Evolutionary conservation across 1,139 yeast species (phyloP).

Genomic region (Kodamaea alishanica): DNA sequence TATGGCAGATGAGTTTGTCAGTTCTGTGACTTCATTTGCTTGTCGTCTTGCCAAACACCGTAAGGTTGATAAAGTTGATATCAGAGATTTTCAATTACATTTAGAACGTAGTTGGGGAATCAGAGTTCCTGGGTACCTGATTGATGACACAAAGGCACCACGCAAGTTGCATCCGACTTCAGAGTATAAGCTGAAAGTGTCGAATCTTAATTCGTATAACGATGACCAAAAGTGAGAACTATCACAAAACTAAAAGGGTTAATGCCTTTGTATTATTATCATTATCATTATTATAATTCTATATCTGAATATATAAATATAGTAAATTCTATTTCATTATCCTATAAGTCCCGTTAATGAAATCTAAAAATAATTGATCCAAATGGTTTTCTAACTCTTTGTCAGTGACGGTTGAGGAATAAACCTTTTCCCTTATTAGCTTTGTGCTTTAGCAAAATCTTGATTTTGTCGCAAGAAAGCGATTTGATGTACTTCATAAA

Average conservation of each 20-base stretch:
- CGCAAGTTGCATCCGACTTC: conserved; percentile 77
- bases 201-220: not conserved
- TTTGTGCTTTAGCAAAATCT: conserved; percentile 49
- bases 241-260: not conserved
- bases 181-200: conserved; percentile 40
- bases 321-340: conserved; percentile 5
- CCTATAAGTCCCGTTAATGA: conserved; percentile 17
- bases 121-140: conserved; percentile 84
- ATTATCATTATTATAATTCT: conserved; percentile 4
- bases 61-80: conserved; percentile 80
- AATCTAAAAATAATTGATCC: conserved; percentile 17
- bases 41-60: conserved; percentile 94
- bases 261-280: not conserved
- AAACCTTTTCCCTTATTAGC: conserved; percentile 46
- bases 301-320: not conserved
- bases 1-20: conserved; percentile 92
- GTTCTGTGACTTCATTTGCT: conserved; percentile 86
- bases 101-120: conserved; percentile 95
- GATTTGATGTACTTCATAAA: conserved; percentile 56
- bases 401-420: conserved; percentile 9
- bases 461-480: conserved; percentile 46
- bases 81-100: conserved; percentile 85
- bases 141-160: conserved; percentile 84
- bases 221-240: not conserved
- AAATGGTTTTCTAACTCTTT: conserved; percentile 14